Base-by-base conservation (phyloP, 306 rosid genomes). In the Trifolium subterraneum region DNA sequence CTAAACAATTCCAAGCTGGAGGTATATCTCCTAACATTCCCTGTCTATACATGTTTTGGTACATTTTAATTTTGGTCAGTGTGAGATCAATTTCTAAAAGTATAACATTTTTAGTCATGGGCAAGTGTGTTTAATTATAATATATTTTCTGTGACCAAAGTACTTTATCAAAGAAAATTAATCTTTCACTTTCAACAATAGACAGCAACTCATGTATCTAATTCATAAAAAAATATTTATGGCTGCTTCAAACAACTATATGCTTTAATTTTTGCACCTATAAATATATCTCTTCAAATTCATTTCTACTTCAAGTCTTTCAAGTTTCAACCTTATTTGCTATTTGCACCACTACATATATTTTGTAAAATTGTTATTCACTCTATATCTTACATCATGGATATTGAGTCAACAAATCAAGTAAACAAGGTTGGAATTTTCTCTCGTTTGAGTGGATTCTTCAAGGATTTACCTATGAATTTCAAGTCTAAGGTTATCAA, bases 181-280 rank as follows among this genome's bases (percentile, higher is more conserved):
- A 75, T 81, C 82, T 33, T 64, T 64, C 64, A 70, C 67, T 47
- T 56, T 71, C 71, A 69, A 69, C 82, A 73, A 78, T 29, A 80
- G 84, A 80, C 87, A 81, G 59, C 82, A 31, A 76, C 74, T 78
- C 84, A 86, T 86, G 81, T 58, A 71, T 67, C 62, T 73, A 58
- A 79, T 59, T 15, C 2, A 52, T 27, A 11, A 29, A 48, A 48
- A 1, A 82, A 65, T 77, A 72, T 5, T 27, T 73, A 36, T 64
- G 70, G 72, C 77, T 48, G 62, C 73, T 58, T 59, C 47, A 8
- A 50, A 67, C 9, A 61, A 29, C 72, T 64, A 39, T 70, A 14
- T 72, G 47, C 60, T 54, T 54, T 54, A 4, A 54, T 22, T 39
- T 73, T 10, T 51, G 52, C 18, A 56, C 71, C 74, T 90, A 90